A percentile compares a stretch with the other conserved stretches of the same genome.
phyloP scores from a whole-genome alignment of 2,329 filamentous ascomycete genomes.

The Trichoderma brevicompactum region DNA sequence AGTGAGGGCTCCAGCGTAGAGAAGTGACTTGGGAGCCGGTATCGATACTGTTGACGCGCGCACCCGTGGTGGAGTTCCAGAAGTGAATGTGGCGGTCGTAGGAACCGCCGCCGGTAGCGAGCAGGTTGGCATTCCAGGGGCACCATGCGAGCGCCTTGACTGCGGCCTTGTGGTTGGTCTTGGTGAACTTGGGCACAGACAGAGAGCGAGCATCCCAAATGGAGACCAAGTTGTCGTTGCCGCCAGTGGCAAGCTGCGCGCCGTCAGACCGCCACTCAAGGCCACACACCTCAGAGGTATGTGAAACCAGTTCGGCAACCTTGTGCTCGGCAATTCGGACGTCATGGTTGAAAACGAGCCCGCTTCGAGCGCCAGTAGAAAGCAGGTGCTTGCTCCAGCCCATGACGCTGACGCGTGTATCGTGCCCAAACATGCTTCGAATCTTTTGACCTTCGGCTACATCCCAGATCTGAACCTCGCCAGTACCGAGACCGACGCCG shows the following conservation, averaged over 20 bases:
- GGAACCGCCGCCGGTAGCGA: slow-evolving; percentile 93
- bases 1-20: slow-evolving; percentile 93
- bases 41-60: slow-evolving; percentile 98
- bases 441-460: slow-evolving; percentile 94
- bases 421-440: slow-evolving; percentile 97
- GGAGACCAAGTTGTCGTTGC: slow-evolving; percentile 97
- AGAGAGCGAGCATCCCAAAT: slow-evolving; percentile 98
- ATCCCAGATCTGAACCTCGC: slow-evolving; percentile 99
- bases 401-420: slow-evolving; percentile 96
- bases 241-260: slow-evolving; percentile 93
- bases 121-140: slow-evolving; percentile 96
- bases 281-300: slow-evolving; percentile 97
- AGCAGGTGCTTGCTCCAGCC: slow-evolving; percentile 99
- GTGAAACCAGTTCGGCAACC: slow-evolving; percentile 92
- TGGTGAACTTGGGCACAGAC: slow-evolving; percentile 95
- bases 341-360: slow-evolving; percentile 97
- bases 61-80: slow-evolving; percentile 98
- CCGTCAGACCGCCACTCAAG: slow-evolving; percentile 97
- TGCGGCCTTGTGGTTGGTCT: slow-evolving; percentile 98
- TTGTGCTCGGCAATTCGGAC: slow-evolving; percentile 98
- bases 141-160: slow-evolving; percentile 99
- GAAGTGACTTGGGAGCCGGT: slow-evolving; percentile 97
- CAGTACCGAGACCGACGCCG: slow-evolving; percentile 89
- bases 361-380: slow-evolving; percentile 91
- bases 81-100: slow-evolving; percentile 99